Evolutionary conservation across 768 basidiomycete genomes (phyloP).

Genomic region (Hericium rajendrae): DNA sequence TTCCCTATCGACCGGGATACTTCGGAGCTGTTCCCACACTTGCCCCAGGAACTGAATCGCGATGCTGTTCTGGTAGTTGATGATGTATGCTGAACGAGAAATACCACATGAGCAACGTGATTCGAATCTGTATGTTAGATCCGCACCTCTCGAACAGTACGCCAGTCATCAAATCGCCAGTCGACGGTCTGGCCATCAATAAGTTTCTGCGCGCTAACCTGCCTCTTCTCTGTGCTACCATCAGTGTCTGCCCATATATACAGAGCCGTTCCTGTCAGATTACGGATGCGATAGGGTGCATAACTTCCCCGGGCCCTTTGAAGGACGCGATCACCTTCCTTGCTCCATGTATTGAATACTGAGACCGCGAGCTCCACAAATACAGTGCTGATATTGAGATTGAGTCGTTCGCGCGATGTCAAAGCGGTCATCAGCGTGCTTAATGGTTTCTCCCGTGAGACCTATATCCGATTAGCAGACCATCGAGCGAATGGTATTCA

Average conservation of each 20-base stretch:
- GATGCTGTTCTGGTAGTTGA: conserved; percentile 66
- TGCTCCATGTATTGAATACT: conserved; percentile 61
- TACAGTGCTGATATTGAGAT: conserved; percentile 84
- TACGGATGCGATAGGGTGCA: conserved; percentile 88
- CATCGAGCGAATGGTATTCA: background rate
- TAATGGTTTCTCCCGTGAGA: conserved; percentile 38
- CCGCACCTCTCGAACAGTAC: conserved; percentile 80
- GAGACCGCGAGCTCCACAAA: conserved; percentile 81
- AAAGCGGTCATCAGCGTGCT: conserved; percentile 51
- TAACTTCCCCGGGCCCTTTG: conserved; percentile 78
- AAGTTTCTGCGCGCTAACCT: conserved; percentile 47
- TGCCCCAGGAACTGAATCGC: conserved; percentile 79
- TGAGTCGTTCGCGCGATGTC: conserved; percentile 72
- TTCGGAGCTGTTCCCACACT: conserved; percentile 80
- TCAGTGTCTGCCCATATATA: conserved; percentile 81
- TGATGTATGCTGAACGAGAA: conserved; percentile 28
- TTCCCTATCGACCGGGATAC: conserved; percentile 88
- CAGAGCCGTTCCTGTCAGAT: conserved; percentile 81
- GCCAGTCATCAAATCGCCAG: conserved; percentile 98
- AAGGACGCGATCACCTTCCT: conserved; percentile 61
- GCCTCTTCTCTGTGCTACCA: conserved; percentile 35
- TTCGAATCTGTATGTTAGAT: background rate
- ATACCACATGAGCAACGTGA: background rate
- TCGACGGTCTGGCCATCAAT: conserved; percentile 70
- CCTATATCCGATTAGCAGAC: conserved; percentile 27